These are phyloP conservation scores for Aphanocladium album DNA, from an alignment of 2,329 filamentous ascomycete species.

Conservation along the genomic window DNA sequence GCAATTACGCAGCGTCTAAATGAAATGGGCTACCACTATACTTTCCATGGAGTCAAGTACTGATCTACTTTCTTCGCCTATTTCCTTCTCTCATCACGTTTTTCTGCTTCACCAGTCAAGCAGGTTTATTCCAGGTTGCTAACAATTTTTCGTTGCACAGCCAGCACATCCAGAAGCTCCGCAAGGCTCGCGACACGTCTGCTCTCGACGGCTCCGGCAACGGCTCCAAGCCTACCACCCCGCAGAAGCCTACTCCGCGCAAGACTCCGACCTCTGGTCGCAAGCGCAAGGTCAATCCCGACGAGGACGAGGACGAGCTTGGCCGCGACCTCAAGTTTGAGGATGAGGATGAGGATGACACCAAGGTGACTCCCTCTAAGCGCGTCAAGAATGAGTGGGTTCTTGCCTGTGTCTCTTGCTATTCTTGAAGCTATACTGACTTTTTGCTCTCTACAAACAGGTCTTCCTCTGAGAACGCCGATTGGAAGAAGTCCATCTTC, in stretches of 20 bases:
- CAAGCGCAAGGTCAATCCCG: conserved; percentile 18
- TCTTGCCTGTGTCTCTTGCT: no score
- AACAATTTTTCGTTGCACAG: conserved; percentile 22
- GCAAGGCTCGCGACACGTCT: conserved; percentile 28
- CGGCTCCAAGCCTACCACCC: conserved; percentile 19
- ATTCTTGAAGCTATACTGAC: neutral
- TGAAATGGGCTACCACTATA: conserved; percentile 34
- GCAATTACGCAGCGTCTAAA: conserved; percentile 28
- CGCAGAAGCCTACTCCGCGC: conserved; percentile 23
- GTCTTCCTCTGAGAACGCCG: neutral
- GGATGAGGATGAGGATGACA: conserved; percentile 20
- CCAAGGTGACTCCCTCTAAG: conserved; percentile 20
- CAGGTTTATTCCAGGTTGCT: no score
- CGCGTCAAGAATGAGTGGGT: conserved; percentile 15
- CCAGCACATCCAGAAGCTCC: conserved; percentile 44
- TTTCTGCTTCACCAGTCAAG: neutral
- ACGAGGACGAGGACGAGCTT: conserved; percentile 14
- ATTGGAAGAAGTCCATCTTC: neutral
- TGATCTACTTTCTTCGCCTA: neutral
- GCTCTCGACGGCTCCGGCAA: conserved; percentile 18
- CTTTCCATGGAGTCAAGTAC: conserved; percentile 37
- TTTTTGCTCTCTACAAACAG: neutral
- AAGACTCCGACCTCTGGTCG: conserved; percentile 27
- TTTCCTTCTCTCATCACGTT: neutral
- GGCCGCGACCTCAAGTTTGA: conserved; percentile 15